A percentile compares a stretch with the other conserved stretches of the same genome.
These are phyloP conservation scores for Mediolabrus comicus DNA, from an alignment of 108 stramenopile species.

Conservation along the genomic window DNA sequence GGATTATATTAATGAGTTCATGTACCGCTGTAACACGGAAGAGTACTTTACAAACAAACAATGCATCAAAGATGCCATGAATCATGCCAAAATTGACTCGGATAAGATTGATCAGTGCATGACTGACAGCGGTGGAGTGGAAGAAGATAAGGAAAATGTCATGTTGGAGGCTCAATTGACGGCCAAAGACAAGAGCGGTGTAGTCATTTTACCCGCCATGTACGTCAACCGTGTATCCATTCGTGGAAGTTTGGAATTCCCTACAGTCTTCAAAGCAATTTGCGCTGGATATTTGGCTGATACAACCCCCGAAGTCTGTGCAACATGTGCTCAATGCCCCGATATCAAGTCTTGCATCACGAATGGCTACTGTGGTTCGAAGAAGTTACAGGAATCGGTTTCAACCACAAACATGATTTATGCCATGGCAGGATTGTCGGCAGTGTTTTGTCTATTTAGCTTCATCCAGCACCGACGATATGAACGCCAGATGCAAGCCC, in stretches of 20 bases:
- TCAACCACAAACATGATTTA: constrained; percentile 39
- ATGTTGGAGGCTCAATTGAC: constrained; percentile 78
- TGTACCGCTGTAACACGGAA: constrained; percentile 51
- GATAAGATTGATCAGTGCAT: constrained; percentile 81
- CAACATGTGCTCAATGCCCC: constrained; percentile 49
- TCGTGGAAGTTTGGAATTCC: constrained; percentile 69
- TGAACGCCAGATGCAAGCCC: constrained; percentile 84
- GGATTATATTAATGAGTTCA: constrained; percentile 87
- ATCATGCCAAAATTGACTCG: constrained; percentile 59
- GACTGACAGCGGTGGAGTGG: constrained; percentile 75
- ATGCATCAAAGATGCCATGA: constrained; percentile 80
- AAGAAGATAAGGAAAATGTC: constrained; percentile 52
- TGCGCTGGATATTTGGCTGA: constrained; percentile 88
- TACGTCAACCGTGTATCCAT: constrained; percentile 89
- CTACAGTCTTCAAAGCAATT: constrained; percentile 86
- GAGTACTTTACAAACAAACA: constrained; percentile 71
- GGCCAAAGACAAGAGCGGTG: constrained; percentile 54
- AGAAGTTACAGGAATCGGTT: constrained; percentile 45
- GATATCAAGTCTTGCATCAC: constrained; percentile 37
- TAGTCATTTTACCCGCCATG: constrained; percentile 79
- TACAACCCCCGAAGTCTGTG: constrained; percentile 71
- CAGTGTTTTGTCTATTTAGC: constrained; percentile 53
- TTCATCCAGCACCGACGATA: constrained; percentile 77
- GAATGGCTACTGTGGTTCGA: constrained; percentile 46
- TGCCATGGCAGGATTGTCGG: constrained; percentile 32